Evolutionary conservation across 768 basidiomycete genomes (phyloP).

Genomic region (Agaricus bisporus): DNA sequence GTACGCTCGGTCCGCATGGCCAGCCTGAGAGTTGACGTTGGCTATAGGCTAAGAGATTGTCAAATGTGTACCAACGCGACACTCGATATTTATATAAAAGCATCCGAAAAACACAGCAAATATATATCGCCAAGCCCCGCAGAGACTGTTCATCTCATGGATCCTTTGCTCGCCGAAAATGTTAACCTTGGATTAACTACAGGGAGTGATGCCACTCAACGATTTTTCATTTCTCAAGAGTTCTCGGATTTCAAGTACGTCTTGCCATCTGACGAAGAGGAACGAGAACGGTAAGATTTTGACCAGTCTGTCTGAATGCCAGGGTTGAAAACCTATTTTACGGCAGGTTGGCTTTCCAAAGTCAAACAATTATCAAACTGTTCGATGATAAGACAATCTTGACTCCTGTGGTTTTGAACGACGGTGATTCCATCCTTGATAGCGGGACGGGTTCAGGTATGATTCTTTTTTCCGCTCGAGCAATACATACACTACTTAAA

Average conservation of each 20-base stretch:
- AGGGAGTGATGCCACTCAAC: too few relatives aligned
- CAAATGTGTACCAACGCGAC: too few relatives aligned
- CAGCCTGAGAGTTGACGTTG: too few relatives aligned
- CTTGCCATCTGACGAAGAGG: slow-evolving; percentile 4
- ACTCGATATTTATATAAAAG: too few relatives aligned
- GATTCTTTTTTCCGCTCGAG: not conserved
- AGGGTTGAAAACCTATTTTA: not conserved
- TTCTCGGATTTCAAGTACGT: not conserved
- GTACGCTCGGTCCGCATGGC: too few relatives aligned
- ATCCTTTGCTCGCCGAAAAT: too few relatives aligned
- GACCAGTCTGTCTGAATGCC: not conserved
- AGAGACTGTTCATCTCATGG: too few relatives aligned
- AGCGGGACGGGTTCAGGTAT: slow-evolving; percentile 11
- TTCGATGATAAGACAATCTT: slow-evolving; percentile 7
- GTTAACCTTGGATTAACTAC: too few relatives aligned
- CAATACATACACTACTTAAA: not conserved
- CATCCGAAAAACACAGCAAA: too few relatives aligned
- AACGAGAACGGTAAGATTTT: not conserved
- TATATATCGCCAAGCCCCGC: too few relatives aligned
- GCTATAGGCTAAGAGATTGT: too few relatives aligned
- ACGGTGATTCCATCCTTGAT: slow-evolving; percentile 7
- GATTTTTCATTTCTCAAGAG: too few relatives aligned
- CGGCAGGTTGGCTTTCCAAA: not conserved
- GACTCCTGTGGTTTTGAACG: slow-evolving; percentile 6
- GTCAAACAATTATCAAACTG: not conserved